Conservation (phyloP, 2,329 filamentous ascomycete species). For the Parastagonospora avenae region DNA sequence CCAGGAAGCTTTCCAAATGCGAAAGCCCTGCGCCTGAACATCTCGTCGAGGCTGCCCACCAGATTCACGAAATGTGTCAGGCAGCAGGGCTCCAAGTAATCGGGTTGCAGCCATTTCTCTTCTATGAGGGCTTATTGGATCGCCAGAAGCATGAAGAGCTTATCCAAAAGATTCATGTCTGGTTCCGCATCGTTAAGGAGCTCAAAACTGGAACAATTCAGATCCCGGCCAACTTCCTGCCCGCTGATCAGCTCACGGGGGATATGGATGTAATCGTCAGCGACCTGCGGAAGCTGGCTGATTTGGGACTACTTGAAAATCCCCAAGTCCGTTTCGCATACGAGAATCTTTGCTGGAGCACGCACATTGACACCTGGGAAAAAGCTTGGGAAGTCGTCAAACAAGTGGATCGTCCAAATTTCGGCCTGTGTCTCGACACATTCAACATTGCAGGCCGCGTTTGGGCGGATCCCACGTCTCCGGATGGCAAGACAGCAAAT, state of each 20-base stretch:
- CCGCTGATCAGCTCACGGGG: constrained; percentile 2
- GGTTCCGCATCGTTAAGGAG: constrained; percentile 7
- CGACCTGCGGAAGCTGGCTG: background rate
- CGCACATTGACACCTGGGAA: constrained; percentile 8
- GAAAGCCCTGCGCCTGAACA: background rate
- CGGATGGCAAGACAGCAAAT: constrained; percentile 6
- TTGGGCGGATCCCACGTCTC: constrained; percentile 1
- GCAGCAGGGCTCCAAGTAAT: constrained; percentile 1
- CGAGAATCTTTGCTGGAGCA: constrained; percentile 8
- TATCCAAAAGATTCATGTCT: constrained; percentile 6
- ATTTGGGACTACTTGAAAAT: background rate
- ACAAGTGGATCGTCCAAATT: constrained; percentile 4
- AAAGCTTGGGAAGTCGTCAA: constrained; percentile 4
- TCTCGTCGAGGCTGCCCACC: constrained; percentile 1
- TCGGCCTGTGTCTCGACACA: constrained; percentile 9
- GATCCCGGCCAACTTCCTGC: constrained; percentile 9
- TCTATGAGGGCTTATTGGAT: constrained; percentile 8
- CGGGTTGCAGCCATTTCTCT: constrained; percentile 7
- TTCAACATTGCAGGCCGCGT: background rate
- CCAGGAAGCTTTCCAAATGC: constrained; percentile 2
- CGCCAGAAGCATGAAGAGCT: constrained; percentile 5
- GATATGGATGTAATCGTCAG: constrained; percentile 6
- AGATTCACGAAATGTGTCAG: background rate
- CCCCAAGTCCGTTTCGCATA: constrained; percentile 2
- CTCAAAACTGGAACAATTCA: constrained; percentile 6